A percentile compares a stretch with the other conserved stretches of the same genome.
Conservation (phyloP, 768 basidiomycete species). For the Lactarius psammicola region DNA sequence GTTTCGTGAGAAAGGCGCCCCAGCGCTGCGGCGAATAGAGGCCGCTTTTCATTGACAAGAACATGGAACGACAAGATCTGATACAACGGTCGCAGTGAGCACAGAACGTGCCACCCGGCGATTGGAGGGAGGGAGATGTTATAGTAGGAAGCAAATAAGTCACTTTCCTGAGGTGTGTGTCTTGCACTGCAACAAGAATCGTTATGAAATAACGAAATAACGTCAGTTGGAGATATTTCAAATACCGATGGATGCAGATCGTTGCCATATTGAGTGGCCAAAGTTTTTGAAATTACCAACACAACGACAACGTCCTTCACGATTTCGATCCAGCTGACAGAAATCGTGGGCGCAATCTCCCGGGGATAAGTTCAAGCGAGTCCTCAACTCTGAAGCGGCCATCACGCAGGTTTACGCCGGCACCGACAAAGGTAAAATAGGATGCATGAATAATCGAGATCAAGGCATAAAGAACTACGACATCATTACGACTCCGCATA, state of each 20-base stretch:
- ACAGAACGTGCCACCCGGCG: neutral
- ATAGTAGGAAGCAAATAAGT: neutral
- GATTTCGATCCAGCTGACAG: neutral
- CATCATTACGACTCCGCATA: constrained; percentile 8
- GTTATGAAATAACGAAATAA: too few species aligned
- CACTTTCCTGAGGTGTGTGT: neutral
- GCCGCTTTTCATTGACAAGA: neutral
- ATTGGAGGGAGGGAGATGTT: neutral
- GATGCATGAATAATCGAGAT: constrained; percentile 9
- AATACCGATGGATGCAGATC: neutral
- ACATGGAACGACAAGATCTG: neutral
- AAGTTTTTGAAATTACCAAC: neutral
- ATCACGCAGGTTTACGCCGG: neutral
- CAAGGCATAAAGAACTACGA: constrained; percentile 3
- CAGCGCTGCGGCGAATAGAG: neutral
- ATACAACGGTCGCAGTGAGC: neutral
- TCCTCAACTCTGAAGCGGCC: neutral
- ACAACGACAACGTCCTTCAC: neutral
- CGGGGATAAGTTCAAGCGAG: neutral
- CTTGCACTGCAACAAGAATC: too few species aligned
- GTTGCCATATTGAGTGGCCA: neutral
- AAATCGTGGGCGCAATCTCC: neutral
- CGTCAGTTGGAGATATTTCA: neutral
- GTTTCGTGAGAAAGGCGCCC: neutral
- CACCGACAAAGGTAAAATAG: neutral